A percentile compares a stretch with the other conserved stretches of the same genome.
Evolutionary conservation across 2,329 filamentous ascomycete genomes (phyloP).

Genomic region (Mariannaea elegans): DNA sequence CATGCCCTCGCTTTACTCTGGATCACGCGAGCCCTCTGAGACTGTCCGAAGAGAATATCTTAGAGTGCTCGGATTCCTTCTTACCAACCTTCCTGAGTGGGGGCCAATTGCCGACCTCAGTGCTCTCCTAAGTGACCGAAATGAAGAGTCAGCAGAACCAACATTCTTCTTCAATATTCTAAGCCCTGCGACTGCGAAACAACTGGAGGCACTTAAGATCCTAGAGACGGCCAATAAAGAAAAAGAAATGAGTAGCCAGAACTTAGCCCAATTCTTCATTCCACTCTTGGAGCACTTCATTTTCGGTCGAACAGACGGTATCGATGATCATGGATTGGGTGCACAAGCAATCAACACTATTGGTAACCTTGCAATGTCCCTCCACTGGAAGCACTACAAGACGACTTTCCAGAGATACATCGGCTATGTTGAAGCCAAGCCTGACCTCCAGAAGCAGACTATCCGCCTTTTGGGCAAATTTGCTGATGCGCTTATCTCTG

Average conservation of each 20-base stretch:
- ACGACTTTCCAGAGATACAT: constrained; percentile 86
- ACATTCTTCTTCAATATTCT: constrained; percentile 94
- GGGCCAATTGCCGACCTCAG: constrained; percentile 77
- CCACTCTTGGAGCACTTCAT: constrained; percentile 95
- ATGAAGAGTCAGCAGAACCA: constrained; percentile 71
- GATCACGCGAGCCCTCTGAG: constrained; percentile 81
- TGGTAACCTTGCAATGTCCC: constrained; percentile 73
- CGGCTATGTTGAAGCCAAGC: constrained; percentile 80
- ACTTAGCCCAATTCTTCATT: constrained; percentile 86
- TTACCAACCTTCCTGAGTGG: constrained; percentile 76
- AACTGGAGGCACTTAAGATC: constrained; percentile 83
- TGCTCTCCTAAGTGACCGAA: constrained; percentile 66
- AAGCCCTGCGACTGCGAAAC: constrained; percentile 86
- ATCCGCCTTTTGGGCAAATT: constrained; percentile 83
- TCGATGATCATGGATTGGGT: constrained; percentile 84
- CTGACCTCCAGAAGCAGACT: constrained; percentile 85
- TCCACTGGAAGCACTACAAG: constrained; percentile 93
- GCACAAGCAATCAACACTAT: constrained; percentile 88
- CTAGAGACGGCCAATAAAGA: constrained; percentile 74
- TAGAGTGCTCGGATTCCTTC: constrained; percentile 79
- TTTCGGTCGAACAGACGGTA: constrained; percentile 77
- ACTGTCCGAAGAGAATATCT: constrained; percentile 85
- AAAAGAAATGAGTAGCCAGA: constrained; percentile 75
- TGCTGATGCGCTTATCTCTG: constrained; percentile 76
- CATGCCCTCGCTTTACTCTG: constrained; percentile 78